Evolutionary conservation across 2,329 filamentous ascomycete species (phyloP).

Genomic region (Ophiostoma perfectum): DNA sequence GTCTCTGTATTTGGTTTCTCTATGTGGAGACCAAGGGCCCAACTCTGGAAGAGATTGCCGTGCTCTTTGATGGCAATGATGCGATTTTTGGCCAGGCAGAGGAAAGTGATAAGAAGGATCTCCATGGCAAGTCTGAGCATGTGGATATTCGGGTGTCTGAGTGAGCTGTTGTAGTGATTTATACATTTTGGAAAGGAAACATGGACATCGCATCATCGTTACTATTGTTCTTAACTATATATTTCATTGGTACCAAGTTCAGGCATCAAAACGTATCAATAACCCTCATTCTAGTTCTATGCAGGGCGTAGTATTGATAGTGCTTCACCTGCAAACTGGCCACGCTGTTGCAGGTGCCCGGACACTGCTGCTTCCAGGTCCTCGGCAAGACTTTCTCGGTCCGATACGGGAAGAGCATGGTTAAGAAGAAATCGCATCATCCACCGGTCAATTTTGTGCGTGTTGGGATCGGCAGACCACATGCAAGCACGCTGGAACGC

Average conservation of each 20-base stretch:
- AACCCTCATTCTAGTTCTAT: neutral
- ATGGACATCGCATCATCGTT: too few relatives aligned
- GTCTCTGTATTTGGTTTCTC: conserved; percentile 30
- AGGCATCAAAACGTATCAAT: neutral
- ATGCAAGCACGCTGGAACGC: conserved; percentile 13
- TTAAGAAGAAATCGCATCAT: conserved; percentile 1
- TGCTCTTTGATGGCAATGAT: conserved; percentile 41
- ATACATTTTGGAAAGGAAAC: too few relatives aligned
- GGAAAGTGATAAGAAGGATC: neutral
- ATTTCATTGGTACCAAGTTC: too few relatives aligned
- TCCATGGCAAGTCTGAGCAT: neutral
- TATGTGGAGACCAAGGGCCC: conserved; percentile 25
- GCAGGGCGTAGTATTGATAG: neutral
- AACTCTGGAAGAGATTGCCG: conserved; percentile 39
- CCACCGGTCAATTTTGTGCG: conserved; percentile 12
- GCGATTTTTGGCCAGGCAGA: conserved; percentile 7
- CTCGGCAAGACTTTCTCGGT: conserved; percentile 9
- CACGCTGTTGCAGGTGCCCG: conserved; percentile 5
- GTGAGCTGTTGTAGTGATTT: neutral
- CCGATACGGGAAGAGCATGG: conserved; percentile 11
- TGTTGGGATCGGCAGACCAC: conserved; percentile 10
- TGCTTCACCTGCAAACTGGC: conserved; percentile 12
- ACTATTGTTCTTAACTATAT: too few relatives aligned
- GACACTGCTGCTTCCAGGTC: conserved; percentile 1
- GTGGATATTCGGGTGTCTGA: neutral